Evolutionary conservation across 2,329 filamentous ascomycete species (phyloP).

Genomic region (Hymenoscyphus fraxineus): DNA sequence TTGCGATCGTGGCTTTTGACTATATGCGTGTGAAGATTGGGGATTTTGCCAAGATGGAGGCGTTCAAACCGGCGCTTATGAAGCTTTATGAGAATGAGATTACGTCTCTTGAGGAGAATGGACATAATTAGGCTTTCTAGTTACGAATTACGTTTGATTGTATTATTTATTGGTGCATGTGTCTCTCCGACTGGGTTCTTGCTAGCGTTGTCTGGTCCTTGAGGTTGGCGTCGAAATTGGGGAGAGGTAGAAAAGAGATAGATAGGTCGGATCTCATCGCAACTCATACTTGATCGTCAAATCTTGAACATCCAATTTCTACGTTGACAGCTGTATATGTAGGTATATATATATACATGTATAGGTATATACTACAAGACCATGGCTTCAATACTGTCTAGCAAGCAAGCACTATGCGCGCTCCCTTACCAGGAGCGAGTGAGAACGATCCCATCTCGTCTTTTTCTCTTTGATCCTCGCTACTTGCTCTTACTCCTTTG

Average conservation of each 20-base stretch:
- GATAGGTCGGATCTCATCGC: neutral
- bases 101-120: neutral
- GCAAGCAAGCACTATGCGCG: too few species aligned
- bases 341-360: neutral
- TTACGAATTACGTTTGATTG: neutral
- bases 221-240: neutral
- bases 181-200: neutral
- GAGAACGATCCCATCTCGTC: too few species aligned
- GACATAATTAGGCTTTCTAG: neutral
- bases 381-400: too few species aligned
- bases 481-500: too few species aligned
- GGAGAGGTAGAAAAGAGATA: neutral
- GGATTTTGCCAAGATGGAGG: slow-evolving; percentile 64
- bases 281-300: neutral
- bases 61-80: slow-evolving; percentile 57
- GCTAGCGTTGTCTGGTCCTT: neutral
- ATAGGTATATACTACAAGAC: neutral
- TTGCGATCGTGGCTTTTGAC: slow-evolving; percentile 72
- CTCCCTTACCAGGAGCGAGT: too few species aligned
- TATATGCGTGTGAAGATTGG: slow-evolving; percentile 71
- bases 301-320: neutral
- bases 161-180: neutral
- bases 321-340: too few species aligned
- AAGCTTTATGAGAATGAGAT: slow-evolving; percentile 48
- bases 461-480: too few species aligned